Conservation (phyloP, 345 rosid genomes). For the Eucalyptus sp. region DNA sequence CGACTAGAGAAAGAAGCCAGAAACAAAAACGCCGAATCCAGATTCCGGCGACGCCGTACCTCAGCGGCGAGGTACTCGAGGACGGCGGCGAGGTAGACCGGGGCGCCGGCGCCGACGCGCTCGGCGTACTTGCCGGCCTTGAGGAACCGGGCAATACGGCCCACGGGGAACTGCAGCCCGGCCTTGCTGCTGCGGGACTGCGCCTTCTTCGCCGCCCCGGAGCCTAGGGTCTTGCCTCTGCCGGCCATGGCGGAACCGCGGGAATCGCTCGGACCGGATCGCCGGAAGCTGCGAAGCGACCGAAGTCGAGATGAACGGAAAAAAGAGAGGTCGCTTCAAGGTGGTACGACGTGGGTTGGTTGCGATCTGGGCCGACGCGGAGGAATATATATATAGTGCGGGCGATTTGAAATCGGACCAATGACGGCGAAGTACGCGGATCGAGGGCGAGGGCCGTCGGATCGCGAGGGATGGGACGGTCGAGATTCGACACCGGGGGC, state of each 20-base stretch:
- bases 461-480: not conserved
- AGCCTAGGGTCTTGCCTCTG: constrained; percentile 82
- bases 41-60: constrained; percentile 9
- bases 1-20: not conserved
- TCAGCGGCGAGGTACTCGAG: constrained; percentile 95
- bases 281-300: not conserved
- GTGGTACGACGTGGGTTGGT: not conserved
- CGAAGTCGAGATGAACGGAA: not conserved
- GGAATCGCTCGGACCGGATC: not conserved
- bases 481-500: not conserved
- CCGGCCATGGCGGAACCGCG: constrained; percentile 50
- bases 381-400: not conserved
- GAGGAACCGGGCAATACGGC: constrained; percentile 89
- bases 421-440: not conserved
- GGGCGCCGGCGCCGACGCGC: constrained; percentile 94
- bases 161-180: constrained; percentile 87
- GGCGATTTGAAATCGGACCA: not conserved
- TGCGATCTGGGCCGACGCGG: not conserved
- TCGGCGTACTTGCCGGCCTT: constrained; percentile 97
- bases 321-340: not conserved
- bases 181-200: constrained; percentile 97
- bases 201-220: constrained; percentile 79
- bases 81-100: constrained; percentile 92
- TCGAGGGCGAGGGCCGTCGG: not conserved
- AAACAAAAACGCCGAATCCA: not conserved